Percentiles rank a stretch among this genome's conserved stretches.
phyloP scores from a whole-genome alignment of 169 alveolate species.

The Toxoplasma gondii region DNA sequence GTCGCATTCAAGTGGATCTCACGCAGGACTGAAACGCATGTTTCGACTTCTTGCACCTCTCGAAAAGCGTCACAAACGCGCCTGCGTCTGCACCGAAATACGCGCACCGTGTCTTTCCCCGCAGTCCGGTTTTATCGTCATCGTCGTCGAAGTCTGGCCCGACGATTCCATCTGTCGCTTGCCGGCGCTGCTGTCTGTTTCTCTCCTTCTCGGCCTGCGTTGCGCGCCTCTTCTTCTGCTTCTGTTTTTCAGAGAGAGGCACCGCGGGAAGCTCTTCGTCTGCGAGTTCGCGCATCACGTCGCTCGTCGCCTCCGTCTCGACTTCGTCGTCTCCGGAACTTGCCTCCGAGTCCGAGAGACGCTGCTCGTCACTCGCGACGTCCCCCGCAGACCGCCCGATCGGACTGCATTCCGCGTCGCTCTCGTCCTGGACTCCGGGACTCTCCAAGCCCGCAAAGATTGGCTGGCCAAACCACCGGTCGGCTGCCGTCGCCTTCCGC shows the following conservation, averaged over 20 bases:
- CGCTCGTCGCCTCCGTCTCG: background rate
- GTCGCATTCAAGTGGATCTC: too few species aligned
- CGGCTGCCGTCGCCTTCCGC: conserved; percentile 1
- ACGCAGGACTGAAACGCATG: background rate
- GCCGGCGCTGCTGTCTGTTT: background rate
- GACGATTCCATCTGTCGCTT: background rate
- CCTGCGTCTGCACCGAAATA: background rate
- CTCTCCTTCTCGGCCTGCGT: background rate
- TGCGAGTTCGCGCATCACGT: conserved; percentile 10
- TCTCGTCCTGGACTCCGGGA: background rate
- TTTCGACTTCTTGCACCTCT: background rate
- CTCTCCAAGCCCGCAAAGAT: background rate
- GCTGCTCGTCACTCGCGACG: background rate
- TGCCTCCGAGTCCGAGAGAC: background rate
- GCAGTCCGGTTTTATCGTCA: background rate
- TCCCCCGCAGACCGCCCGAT: background rate
- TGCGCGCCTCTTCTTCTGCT: conserved; percentile 30
- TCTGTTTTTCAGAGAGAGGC: conserved; percentile 63
- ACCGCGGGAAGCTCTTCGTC: conserved; percentile 63
- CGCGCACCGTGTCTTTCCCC: background rate
- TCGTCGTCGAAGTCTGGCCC: conserved; percentile 1
- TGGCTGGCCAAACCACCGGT: conserved; percentile 33
- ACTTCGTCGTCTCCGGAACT: background rate
- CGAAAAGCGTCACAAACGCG: too few species aligned
- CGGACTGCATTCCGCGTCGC: background rate